Conservation (phyloP, 768 basidiomycete genomes). For the Tulasnella sp. region DNA sequence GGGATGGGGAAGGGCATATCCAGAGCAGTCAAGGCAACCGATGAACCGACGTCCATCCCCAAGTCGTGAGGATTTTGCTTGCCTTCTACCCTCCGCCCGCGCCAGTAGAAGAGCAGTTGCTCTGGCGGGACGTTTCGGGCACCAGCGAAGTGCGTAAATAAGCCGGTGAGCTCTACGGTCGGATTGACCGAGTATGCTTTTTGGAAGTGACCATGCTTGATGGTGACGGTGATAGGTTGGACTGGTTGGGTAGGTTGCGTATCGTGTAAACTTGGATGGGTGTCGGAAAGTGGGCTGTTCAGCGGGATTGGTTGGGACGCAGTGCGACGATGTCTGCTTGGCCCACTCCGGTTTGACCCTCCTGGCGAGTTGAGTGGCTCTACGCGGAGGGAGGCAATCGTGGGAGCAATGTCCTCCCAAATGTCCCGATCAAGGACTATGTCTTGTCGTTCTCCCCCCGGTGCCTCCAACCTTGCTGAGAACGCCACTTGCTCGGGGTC, state of each 20-base stretch:
- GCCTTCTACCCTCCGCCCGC: background rate
- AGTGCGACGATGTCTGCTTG: background rate
- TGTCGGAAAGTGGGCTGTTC: background rate
- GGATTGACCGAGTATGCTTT: background rate
- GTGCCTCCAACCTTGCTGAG: background rate
- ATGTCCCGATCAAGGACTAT: background rate
- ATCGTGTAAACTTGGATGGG: background rate
- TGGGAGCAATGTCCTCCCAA: background rate
- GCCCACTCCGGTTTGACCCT: background rate
- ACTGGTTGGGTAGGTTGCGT: background rate
- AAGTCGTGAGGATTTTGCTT: background rate
- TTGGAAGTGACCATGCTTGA: constrained; percentile 1
- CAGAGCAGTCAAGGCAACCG: background rate
- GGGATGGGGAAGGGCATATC: background rate
- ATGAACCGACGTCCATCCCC: background rate
- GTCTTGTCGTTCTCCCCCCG: background rate
- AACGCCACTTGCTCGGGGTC: constrained; percentile 2
- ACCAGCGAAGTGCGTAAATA: background rate
- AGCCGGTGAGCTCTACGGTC: background rate
- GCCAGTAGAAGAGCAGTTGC: background rate
- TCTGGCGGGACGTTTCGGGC: background rate
- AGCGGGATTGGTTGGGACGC: background rate
- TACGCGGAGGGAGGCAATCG: background rate
- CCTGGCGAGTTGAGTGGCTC: background rate
- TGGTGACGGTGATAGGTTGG: background rate